These are phyloP conservation scores for Telopea speciosissima DNA, from an alignment of 177 flowering plant species.

Conservation along the genomic window DNA sequence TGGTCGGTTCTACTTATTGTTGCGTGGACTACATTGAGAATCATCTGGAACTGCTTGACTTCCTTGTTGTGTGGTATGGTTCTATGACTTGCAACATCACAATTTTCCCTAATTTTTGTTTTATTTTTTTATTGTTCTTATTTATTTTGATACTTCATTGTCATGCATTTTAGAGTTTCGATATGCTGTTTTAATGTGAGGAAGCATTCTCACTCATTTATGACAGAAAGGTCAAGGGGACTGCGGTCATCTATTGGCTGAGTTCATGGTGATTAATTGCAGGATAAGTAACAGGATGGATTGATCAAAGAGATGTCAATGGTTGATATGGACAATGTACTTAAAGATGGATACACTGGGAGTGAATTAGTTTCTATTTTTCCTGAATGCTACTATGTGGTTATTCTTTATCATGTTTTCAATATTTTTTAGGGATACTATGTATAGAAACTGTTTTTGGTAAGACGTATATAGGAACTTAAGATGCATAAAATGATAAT, in stretches of 20 bases:
- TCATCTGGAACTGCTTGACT: slow-evolving; percentile 81
- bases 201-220: background rate
- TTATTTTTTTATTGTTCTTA: background rate
- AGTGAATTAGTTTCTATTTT: no score
- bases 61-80: slow-evolving; percentile 83
- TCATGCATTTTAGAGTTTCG: background rate
- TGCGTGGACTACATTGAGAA: slow-evolving; percentile 77
- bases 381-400: no score
- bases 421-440: no score
- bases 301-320: no score
- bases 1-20: slow-evolving; percentile 61
- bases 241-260: background rate
- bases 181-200: background rate
- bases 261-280: background rate
- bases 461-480: no score
- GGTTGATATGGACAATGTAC: no score
- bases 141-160: background rate
- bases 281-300: background rate
- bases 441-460: no score
- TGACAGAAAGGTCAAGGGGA: background rate
- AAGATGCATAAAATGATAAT: no score
- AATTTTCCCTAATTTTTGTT: background rate
- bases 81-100: background rate
- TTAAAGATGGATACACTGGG: no score
- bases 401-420: no score